A percentile compares a stretch with the other conserved stretches of the same genome.
Conservation (phyloP, 495 filamentous ascomycete genomes). For the Darksidea phi region DNA sequence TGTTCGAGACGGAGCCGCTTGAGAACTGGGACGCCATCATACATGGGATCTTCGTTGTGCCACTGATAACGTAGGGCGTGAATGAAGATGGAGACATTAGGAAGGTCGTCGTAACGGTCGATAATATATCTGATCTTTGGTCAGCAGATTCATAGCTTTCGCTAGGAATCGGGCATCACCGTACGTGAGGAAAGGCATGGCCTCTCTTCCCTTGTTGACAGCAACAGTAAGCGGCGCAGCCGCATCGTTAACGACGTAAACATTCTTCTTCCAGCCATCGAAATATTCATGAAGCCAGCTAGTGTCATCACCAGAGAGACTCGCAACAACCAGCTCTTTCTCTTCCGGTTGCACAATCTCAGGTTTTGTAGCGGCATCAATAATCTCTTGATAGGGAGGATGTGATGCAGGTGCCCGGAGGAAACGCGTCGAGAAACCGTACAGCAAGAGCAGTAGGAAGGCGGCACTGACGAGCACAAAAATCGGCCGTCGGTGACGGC, state of each 20-base stretch:
- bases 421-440: background rate
- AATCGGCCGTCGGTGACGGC: background rate
- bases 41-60: constrained; percentile 53
- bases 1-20: constrained; percentile 21
- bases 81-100: constrained; percentile 59
- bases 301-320: constrained; percentile 28
- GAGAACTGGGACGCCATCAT: constrained; percentile 35
- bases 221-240: constrained; percentile 50
- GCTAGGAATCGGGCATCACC: background rate
- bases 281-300: constrained; percentile 56
- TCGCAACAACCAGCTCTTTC: constrained; percentile 38
- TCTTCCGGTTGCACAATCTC: constrained; percentile 4
- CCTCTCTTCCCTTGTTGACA: constrained; percentile 57
- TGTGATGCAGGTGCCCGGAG: too few species aligned
- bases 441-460: background rate
- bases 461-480: background rate
- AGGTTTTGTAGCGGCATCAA: background rate
- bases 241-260: constrained; percentile 55
- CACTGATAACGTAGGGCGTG: constrained; percentile 63
- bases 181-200: constrained; percentile 57
- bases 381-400: background rate
- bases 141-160: background rate
- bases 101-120: constrained; percentile 61
- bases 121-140: constrained; percentile 54
- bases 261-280: constrained; percentile 50